A percentile compares a stretch with the other conserved stretches of the same genome.
phyloP scores from a whole-genome alignment of 2,329 filamentous ascomycete species.

The Arthrobotrys megalospora region DNA sequence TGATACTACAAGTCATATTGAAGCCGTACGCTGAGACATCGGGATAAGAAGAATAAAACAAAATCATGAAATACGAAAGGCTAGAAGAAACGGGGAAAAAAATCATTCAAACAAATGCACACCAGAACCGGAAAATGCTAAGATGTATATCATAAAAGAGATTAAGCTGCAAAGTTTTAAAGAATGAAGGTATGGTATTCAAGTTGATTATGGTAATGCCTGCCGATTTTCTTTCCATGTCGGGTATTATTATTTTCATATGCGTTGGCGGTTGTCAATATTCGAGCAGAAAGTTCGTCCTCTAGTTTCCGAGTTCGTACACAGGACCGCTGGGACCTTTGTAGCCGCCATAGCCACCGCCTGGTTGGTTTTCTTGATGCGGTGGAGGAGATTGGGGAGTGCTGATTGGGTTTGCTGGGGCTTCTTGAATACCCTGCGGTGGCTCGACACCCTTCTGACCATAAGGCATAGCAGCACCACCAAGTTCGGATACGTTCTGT shows the following conservation, averaged over 20 bases:
- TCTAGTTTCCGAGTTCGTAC: slow-evolving; percentile 54
- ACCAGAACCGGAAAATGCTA: slow-evolving; percentile 40
- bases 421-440: slow-evolving; percentile 53
- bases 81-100: neutral
- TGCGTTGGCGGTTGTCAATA: slow-evolving; percentile 10
- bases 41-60: slow-evolving; percentile 4
- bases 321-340: slow-evolving; percentile 54
- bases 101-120: slow-evolving; percentile 7
- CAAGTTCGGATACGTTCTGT: slow-evolving; percentile 55
- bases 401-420: slow-evolving; percentile 36
- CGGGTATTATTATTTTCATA: slow-evolving; percentile 17
- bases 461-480: slow-evolving; percentile 53
- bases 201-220: neutral
- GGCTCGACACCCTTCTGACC: slow-evolving; percentile 53
- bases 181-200: neutral
- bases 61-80: slow-evolving; percentile 15
- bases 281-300: neutral
- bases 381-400: slow-evolving; percentile 31
- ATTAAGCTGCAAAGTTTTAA: neutral
- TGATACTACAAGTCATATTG: slow-evolving; percentile 38
- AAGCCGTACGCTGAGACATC: slow-evolving; percentile 21
- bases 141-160: slow-evolving; percentile 23
- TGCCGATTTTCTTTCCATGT: slow-evolving; percentile 4
- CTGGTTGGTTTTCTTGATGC: slow-evolving; percentile 27
- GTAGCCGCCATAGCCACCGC: slow-evolving; percentile 29